Conservation (phyloP, 2,329 filamentous ascomycete genomes). For the Colletotrichum incanum region DNA sequence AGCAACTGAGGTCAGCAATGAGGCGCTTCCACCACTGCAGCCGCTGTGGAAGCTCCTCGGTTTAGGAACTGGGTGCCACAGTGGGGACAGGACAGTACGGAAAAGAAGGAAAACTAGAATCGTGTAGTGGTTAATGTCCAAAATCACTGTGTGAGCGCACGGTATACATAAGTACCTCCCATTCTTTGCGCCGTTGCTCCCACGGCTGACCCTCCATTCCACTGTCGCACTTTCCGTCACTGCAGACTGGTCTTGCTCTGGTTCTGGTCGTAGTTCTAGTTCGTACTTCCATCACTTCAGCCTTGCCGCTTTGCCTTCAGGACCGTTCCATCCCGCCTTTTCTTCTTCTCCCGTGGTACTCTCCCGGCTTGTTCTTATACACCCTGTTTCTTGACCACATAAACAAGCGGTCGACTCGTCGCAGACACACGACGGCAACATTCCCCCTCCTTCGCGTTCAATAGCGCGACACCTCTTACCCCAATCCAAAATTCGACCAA, state of each 20-base stretch:
- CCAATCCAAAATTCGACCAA: conserved; percentile 7
- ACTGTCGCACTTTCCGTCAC: conserved; percentile 42
- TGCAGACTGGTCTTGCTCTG: conserved; percentile 30
- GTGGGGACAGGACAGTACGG: conserved; percentile 10
- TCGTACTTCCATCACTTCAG: conserved; percentile 26
- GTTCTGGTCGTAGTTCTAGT: background rate
- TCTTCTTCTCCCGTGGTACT: background rate
- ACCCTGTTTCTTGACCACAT: no score
- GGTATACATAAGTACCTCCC: conserved; percentile 17
- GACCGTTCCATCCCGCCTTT: background rate
- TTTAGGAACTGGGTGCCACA: conserved; percentile 21
- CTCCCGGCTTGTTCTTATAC: background rate
- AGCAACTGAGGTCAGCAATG: conserved; percentile 14
- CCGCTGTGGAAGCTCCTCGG: conserved; percentile 20
- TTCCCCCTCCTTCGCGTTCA: background rate
- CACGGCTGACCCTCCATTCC: conserved; percentile 36
- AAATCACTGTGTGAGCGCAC: background rate
- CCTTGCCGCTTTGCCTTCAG: conserved; percentile 19
- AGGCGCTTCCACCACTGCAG: background rate
- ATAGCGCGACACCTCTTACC: background rate
- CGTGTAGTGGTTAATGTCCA: no score
- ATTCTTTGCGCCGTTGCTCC: conserved; percentile 17
- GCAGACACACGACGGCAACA: background rate
- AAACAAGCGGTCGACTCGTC: background rate
- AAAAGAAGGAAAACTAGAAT: background rate